Base-by-base conservation (phyloP, 441 rosid species). In the Erodium moschatum region DNA sequence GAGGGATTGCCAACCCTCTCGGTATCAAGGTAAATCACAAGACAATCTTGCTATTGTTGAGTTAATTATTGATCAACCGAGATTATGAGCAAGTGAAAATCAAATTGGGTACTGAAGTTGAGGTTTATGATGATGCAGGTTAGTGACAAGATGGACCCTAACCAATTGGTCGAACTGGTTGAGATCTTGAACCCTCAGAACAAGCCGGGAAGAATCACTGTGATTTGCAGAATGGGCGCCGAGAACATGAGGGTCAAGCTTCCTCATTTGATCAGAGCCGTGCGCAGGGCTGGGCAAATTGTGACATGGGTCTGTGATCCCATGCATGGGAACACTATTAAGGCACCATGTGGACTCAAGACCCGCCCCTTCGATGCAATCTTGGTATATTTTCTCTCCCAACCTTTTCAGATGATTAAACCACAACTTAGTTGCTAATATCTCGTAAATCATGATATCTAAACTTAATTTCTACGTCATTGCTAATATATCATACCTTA, bases 131-230 rank as follows among this genome's bases (percentile, higher is more conserved):
- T 50, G 38, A 24, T 24, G 27, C 69, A 72, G 74, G 74, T 65
- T 15, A 72, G 74, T 52, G 44, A 72, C 74, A 72, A 72, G 69
- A 72, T 72, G 74, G 74, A 72, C 40, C 74, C 74, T 19, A 58
- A 58, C 12, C 70, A 72, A 54, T 65, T 72, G 21, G 70, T 72
- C 27, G 54, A 58, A 15, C 74, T 72, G 0, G 27, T 72, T 3
- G 74, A 65, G 42, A 72, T 72, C 69, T 13, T 72, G 54, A 72
- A 72, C 46, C 24, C 74, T 1, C 24, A 7, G 35, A 72, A 72
- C 69, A 72, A 72, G 66, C 74, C 74, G 0, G 74, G 74, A 24
- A 72, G 74, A 66, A 72, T 72, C 44, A 72, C 74, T 16, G 50
- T 72, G 16, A 72, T 72, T 21, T 38, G 60, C 8, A n/a, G n/a